A percentile compares a stretch with the other conserved stretches of the same genome.
Conservation (phyloP, 202 grass and related monocot genomes). For the Eragrostis tef region DNA sequence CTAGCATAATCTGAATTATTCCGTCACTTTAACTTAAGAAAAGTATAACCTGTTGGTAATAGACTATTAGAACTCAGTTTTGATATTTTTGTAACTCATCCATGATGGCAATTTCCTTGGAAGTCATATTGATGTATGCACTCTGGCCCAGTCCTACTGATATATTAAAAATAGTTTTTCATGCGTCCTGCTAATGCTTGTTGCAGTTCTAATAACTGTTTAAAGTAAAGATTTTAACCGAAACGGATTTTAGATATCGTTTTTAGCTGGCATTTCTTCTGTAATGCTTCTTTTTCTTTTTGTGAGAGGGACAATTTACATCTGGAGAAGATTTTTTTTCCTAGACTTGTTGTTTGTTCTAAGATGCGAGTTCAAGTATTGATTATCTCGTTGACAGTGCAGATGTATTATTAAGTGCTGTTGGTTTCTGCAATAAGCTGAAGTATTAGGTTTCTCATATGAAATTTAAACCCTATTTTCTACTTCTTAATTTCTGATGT, state of each 20-base stretch:
- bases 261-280: not conserved
- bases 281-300: not conserved
- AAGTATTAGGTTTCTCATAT: slow-evolving; percentile 13
- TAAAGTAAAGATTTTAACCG: not conserved
- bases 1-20: not conserved
- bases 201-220: slow-evolving; percentile 13
- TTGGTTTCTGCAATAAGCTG: slow-evolving; percentile 22
- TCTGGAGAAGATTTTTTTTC: slow-evolving; percentile 14
- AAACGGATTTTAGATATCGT: not conserved
- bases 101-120: slow-evolving; percentile 10
- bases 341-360: slow-evolving; percentile 14
- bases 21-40: not conserved
- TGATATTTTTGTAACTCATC: slow-evolving; percentile 25
- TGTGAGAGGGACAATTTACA: slow-evolving; percentile 20
- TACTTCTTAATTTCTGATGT: not conserved
- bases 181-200: not conserved
- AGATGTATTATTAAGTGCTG: not conserved
- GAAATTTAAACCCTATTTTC: slow-evolving; percentile 35
- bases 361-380: slow-evolving; percentile 35
- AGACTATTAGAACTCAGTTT: slow-evolving; percentile 12
- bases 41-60: not conserved
- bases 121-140: slow-evolving; percentile 15
- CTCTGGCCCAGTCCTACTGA: not conserved
- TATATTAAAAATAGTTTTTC: slow-evolving; percentile 9
- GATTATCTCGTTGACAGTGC: slow-evolving; percentile 10